Base-by-base conservation (phyloP, 176 grass and related monocot genomes). In the Canna indica region DNA sequence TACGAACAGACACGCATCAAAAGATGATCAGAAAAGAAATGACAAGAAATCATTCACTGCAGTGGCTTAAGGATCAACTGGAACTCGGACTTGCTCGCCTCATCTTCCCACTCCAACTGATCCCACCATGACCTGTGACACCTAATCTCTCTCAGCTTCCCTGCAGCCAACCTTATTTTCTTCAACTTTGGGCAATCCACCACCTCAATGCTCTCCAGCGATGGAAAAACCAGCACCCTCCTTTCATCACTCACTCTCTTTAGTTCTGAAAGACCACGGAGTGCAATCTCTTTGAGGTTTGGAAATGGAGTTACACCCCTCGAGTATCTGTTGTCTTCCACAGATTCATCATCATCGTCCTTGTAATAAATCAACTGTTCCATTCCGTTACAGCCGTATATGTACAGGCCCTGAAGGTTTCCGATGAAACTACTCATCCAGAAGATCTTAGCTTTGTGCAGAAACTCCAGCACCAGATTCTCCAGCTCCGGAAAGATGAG, bases 361-460 rank as follows among this genome's bases (percentile, higher is more conserved):
- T 70, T 38, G 33, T 77, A 79, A 44, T 79, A 83, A 47, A 95
- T 80, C 22, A 95, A 63, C 73, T 90, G 84, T 70, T 91, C 87
- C 68, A 95, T 56, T 13, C 85, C 85, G 50, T 56, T 69, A 67
- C 87, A 95, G 36, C 83, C 76, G 85, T 75, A 95, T 69, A 96
- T 86, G 76, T 75, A 91, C 61, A 88, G 38, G 0, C 85, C 85
- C 1, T 74, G 28, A 15, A 96, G 76, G 45, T 91, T 74, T 73
- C 82, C 67, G 52, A 91, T 44, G 39, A 69, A 84, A 20, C 88
- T 85, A 1, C 78, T 75, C 69, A 41, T 88, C 82, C 83, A 88
- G 20, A 96, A 52, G 34, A 96, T 96, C 75, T 80, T 96, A 36
- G 84, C 85, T 47, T 86, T 96, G 4, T 77, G 76, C 35, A 96